Conservation (phyloP, 139 green algal species). For the Closterium sp. region DNA sequence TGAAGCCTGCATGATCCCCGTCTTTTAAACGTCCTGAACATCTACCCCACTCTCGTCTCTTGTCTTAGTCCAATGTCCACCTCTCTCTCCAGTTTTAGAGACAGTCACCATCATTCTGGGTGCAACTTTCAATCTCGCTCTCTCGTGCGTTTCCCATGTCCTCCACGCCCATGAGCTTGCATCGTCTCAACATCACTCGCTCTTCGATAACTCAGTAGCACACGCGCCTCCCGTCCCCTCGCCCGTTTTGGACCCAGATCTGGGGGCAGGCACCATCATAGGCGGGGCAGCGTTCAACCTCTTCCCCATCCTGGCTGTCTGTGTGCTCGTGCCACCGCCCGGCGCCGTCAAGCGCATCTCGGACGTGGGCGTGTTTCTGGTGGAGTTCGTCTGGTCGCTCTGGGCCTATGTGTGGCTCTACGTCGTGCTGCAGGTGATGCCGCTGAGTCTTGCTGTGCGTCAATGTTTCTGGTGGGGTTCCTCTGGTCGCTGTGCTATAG, state of each 20-base stretch:
- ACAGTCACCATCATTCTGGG: no score
- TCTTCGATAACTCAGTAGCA: not conserved
- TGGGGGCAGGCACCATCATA: constrained; percentile 42
- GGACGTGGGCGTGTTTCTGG: constrained; percentile 41
- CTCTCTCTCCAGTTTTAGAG: no score
- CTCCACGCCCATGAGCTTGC: not conserved
- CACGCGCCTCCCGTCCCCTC: not conserved
- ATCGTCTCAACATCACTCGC: not conserved
- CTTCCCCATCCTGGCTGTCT: constrained; percentile 44
- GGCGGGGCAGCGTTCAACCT: constrained; percentile 40
- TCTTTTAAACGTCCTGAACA: not conserved
- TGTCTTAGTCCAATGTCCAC: no score
- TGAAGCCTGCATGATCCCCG: no score
- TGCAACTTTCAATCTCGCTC: no score
- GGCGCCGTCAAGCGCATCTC: constrained; percentile 27
- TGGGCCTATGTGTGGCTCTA: constrained; percentile 46
- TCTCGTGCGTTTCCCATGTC: no score
- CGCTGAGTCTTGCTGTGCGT: not conserved
- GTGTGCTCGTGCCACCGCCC: constrained; percentile 38
- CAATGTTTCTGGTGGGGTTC: constrained; percentile 42
- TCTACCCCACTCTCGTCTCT: not conserved
- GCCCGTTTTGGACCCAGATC: not conserved
- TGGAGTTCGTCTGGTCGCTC: constrained; percentile 41
- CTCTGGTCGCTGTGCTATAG: constrained; percentile 39
- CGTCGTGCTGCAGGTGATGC: constrained; percentile 38